Conservation (phyloP, 768 basidiomycete species). For the Leccinellum rugosiceps region DNA sequence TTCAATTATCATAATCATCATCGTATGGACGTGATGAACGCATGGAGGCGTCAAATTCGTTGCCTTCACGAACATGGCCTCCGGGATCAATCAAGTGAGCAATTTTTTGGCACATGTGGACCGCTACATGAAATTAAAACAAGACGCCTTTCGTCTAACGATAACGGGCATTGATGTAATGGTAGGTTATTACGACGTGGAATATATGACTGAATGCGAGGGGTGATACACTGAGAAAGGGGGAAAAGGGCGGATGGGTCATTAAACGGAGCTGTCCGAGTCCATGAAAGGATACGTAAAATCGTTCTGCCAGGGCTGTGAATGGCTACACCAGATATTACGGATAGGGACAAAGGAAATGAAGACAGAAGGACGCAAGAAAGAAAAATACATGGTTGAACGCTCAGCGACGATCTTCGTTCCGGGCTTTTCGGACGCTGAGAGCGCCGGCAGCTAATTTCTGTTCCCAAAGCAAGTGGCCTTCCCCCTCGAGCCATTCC, state of each 20-base stretch:
- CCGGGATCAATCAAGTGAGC: conserved; percentile 19
- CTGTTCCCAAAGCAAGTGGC: conserved; percentile 60
- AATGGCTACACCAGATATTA: conserved; percentile 13
- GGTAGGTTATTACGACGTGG: conserved; percentile 22
- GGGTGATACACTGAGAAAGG: conserved; percentile 17
- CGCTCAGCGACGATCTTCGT: conserved; percentile 38
- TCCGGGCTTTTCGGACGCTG: conserved; percentile 33
- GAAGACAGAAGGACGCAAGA: not conserved
- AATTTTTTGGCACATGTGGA: conserved; percentile 10
- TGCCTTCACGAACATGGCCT: conserved; percentile 5
- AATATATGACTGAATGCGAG: conserved; percentile 17
- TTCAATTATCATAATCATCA: not conserved
- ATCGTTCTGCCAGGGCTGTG: conserved; percentile 14
- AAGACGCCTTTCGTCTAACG: conserved; percentile 11
- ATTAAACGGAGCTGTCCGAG: conserved; percentile 18
- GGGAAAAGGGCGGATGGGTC: conserved; percentile 1
- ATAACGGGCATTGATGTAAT: conserved; percentile 17
- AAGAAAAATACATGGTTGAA: not conserved
- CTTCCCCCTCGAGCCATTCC: conserved; percentile 68
- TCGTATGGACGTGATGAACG: not conserved
- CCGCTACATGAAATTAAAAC: conserved; percentile 13
- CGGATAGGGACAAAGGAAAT: not conserved
- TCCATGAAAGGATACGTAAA: conserved; percentile 25
- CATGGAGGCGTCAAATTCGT: conserved; percentile 18
- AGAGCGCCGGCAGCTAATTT: conserved; percentile 41